Evolutionary conservation across 2,329 filamentous ascomycete species (phyloP).

Genomic region (Venturia asperata): DNA sequence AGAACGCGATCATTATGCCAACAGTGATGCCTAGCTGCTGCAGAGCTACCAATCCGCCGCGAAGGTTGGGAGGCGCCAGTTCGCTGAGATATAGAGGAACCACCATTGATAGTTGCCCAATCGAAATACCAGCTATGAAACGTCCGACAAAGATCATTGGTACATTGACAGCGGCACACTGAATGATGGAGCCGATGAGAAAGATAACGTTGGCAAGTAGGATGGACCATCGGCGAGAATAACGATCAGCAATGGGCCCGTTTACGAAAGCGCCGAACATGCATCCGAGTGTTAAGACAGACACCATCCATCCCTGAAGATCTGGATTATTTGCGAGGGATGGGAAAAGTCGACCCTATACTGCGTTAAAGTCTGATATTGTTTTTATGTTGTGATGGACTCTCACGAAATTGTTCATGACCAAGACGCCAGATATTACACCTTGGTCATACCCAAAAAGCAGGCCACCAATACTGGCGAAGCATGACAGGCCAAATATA

Average conservation of each 20-base stretch:
- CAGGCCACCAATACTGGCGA: conserved; percentile 18
- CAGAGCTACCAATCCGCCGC: conserved; percentile 34
- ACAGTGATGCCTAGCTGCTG: conserved; percentile 40
- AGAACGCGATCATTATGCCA: conserved; percentile 35
- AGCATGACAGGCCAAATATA: conserved; percentile 18
- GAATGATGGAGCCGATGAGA: conserved; percentile 51
- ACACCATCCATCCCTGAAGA: conserved; percentile 56
- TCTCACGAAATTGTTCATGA: conserved; percentile 12
- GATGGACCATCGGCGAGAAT: conserved; percentile 54
- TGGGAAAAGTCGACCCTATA: conserved; percentile 37
- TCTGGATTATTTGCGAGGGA: conserved; percentile 40
- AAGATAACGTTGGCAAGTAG: conserved; percentile 54
- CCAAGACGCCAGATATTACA: conserved; percentile 15
- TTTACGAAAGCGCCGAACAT: conserved; percentile 49
- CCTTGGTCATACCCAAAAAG: conserved; percentile 17
- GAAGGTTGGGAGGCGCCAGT: conserved; percentile 51
- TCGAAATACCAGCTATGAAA: conserved; percentile 53
- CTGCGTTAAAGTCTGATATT: not conserved
- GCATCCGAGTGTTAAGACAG: conserved; percentile 55
- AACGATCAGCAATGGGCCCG: conserved; percentile 53
- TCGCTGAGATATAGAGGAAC: conserved; percentile 60
- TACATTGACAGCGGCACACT: conserved; percentile 50
- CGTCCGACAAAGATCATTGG: conserved; percentile 53
- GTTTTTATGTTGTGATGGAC: not conserved
- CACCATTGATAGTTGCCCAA: conserved; percentile 52